Conservation (phyloP, 768 basidiomycete genomes). For the Sarcodon aspratus region DNA sequence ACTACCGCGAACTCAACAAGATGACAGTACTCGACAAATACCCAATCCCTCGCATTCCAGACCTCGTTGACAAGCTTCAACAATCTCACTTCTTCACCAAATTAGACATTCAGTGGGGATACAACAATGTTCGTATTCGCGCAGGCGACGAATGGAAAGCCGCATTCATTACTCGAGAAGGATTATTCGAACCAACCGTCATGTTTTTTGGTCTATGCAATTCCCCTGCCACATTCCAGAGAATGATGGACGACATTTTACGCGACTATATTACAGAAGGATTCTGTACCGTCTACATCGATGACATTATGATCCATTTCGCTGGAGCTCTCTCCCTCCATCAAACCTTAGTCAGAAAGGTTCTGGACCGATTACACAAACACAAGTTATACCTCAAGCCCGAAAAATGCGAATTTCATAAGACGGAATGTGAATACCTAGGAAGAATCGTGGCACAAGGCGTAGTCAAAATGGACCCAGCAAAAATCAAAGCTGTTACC, state of each 20-base stretch:
- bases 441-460: constrained; percentile 13
- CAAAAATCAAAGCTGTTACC: constrained; percentile 17
- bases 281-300: constrained; percentile 26
- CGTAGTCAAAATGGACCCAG: constrained; percentile 17
- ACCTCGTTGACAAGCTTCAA: constrained; percentile 7
- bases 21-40: constrained; percentile 9
- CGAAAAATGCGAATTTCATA: constrained; percentile 21
- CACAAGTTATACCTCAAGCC: constrained; percentile 22
- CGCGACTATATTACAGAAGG: constrained; percentile 15
- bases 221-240: constrained; percentile 22
- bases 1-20: constrained; percentile 16
- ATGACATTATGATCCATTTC: constrained; percentile 30
- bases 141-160: constrained; percentile 30
- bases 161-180: constrained; percentile 22
- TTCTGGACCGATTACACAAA: constrained; percentile 15
- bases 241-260: constrained; percentile 17
- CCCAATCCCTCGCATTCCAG: constrained; percentile 8
- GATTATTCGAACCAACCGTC: constrained; percentile 24
- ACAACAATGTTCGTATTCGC: constrained; percentile 21
- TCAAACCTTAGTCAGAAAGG: constrained; percentile 2
- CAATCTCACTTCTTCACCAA: constrained; percentile 13
- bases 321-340: constrained; percentile 13
- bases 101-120: constrained; percentile 10
- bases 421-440: constrained; percentile 16
- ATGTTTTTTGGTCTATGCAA: constrained; percentile 28